Evolutionary conservation across 2,329 filamentous ascomycete genomes (phyloP), one percentile per base, ranked within the genome.

Genomic region (Colletotrichum coccodes): DNA sequence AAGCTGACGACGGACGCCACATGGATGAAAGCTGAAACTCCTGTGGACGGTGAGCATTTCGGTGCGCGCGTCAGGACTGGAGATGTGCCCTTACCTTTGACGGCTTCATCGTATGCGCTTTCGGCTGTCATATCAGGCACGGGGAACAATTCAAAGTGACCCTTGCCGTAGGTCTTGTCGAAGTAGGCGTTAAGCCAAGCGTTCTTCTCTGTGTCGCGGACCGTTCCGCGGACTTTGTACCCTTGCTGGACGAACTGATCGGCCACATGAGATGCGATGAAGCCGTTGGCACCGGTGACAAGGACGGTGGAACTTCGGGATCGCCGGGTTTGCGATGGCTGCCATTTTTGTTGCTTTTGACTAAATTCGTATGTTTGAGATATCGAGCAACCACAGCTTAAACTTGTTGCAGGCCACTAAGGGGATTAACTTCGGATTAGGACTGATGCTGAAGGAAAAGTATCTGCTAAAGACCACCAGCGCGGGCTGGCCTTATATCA

Each of bases 191-290:
- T 60, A 7, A 80, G 49, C 78, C 80, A 82, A 0, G 74, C 60
- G 34, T 72, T 75, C 68, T 80, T 83, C 3, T 74, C 70, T 0
- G 68, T 32, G 52, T 77, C 72, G 1, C 84, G 82, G 16, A 80
- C 79, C 2, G 82, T 83, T 1, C 83, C 84, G 16, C 83, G 81
- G 18, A 86, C 84, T 4, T 76, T 77, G 70, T 81, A 85, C 7
- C 83, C 83, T 0, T 73, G 72, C 0, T 72, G 59, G 0, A 85
- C 76, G 12, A 83, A 73, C 53, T 82, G 76, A 49, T 81, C 76
- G 4, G 77, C 79, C 7, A 82, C 75, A 18, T 84, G 78, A 0
- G 80, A 80, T 3, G 74, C 83, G 6, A 85, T 74, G 56, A 79
- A 78, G 2, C 83, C 82, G 42, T 82, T 84, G 34, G 71, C 75